Evolutionary conservation across 2,329 filamentous ascomycete species (phyloP), one percentile per base, ranked within the genome.

Genomic region (Xylaria sp.): DNA sequence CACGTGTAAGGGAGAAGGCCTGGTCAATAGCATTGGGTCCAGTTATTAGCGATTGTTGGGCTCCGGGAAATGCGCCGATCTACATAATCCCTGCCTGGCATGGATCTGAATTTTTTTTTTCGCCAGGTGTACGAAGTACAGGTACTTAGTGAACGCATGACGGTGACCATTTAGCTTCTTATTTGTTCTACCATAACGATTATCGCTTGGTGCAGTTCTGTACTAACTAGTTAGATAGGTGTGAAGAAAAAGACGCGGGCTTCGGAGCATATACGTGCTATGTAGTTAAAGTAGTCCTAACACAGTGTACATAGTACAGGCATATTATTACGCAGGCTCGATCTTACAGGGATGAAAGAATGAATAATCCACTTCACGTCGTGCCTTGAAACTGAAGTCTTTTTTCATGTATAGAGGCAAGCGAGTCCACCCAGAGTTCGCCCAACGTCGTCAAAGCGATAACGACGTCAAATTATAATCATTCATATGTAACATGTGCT

Each of bases 61-160:
- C 72, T 70, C 75, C 74, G 61, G 72, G 72, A 76, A 76, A 77
- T 75, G 74, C 75, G 68, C 74, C 69, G 76, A 77, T 78, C 76
- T 74, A 72, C 76, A 73, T 34, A 34, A 77, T 68, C 76, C 76
- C 73, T 77, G 76, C 70, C 71, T 39, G 41, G 34, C 50, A 56
- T 46, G 18, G 62, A 55, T 63, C 55, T 57, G 30, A 3, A n/a
- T n/a, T 60, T 30, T 46, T 55, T 39, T 46, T 30, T 63, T 70
- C 66, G 64, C 63, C 69, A 13, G 10, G 18, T 23, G 18, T 13
- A 34, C 32, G 10, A 10, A 15, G 18, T 13, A 34, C 32, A 36
- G n/a, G 20, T 46, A 34, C 9, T 34, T 50, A 46, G 43, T 23
- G 20, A 5, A 23, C 20, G 13, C 28, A 52, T n/a, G 1, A 30